These are phyloP conservation scores for Paecilomyces sp. DNA, from an alignment of 2,329 filamentous ascomycete species.

Conservation along the genomic window DNA sequence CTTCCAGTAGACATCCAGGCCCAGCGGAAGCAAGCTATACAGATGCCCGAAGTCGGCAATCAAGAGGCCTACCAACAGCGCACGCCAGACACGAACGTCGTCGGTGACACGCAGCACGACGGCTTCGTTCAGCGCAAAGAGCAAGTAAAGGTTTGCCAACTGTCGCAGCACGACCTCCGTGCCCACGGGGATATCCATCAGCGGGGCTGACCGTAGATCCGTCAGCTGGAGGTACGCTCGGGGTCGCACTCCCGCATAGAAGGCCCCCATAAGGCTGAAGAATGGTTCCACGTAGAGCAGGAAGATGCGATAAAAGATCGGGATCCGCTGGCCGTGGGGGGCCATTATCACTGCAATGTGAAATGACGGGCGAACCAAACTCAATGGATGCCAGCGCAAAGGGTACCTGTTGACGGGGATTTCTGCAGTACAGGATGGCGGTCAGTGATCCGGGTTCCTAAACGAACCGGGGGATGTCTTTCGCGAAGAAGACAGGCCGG, in stretches of 20 bases:
- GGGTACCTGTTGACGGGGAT: not conserved
- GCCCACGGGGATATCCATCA: slow-evolving; percentile 44
- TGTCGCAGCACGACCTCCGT: slow-evolving; percentile 65
- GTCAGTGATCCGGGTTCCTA: not conserved
- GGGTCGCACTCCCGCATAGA: slow-evolving; percentile 46
- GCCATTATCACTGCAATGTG: not conserved
- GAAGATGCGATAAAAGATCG: slow-evolving; percentile 51
- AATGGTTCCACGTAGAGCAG: slow-evolving; percentile 66
- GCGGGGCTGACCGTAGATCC: slow-evolving; percentile 46
- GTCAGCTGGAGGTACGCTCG: slow-evolving; percentile 58
- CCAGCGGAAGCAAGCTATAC: slow-evolving; percentile 56
- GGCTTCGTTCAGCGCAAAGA: slow-evolving; percentile 71
- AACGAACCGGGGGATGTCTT: not conserved
- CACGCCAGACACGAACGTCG: slow-evolving; percentile 63
- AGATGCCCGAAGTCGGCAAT: slow-evolving; percentile 72
- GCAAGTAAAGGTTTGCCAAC: slow-evolving; percentile 69
- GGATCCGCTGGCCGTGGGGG: not conserved
- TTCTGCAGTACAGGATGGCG: not conserved
- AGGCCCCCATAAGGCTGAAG: slow-evolving; percentile 47
- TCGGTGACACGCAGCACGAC: slow-evolving; percentile 63
- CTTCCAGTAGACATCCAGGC: slow-evolving; percentile 57
- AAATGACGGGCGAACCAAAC: not conserved
- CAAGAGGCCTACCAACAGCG: slow-evolving; percentile 59
- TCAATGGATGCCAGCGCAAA: not conserved
- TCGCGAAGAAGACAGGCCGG: not conserved